A percentile compares a stretch with the other conserved stretches of the same genome.
Evolutionary conservation across 2,329 filamentous ascomycete species (phyloP).

Genomic region (Pseudocercospora eumusae): DNA sequence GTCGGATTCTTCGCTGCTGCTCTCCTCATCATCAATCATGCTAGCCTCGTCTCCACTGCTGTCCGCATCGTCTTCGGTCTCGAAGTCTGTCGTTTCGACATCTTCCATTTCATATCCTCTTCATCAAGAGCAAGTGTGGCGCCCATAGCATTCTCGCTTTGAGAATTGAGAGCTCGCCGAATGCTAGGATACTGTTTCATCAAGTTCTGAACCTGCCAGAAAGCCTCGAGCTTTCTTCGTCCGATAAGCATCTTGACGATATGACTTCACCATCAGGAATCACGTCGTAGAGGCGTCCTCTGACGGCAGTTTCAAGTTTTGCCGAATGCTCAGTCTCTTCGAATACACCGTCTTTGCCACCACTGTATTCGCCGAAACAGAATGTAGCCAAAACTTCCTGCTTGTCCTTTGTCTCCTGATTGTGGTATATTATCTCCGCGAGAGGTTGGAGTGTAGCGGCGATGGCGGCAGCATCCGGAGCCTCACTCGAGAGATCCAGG

Average conservation of each 20-base stretch:
- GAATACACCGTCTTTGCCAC: background rate
- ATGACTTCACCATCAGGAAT: background rate
- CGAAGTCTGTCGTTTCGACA: too few relatives aligned
- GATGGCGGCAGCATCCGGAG: too few relatives aligned
- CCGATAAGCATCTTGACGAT: background rate
- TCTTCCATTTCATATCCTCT: too few relatives aligned
- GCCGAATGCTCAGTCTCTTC: background rate
- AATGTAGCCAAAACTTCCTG: background rate
- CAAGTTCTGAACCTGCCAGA: background rate
- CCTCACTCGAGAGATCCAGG: background rate
- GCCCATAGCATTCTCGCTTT: too few relatives aligned
- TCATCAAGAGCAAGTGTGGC: too few relatives aligned
- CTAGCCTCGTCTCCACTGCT: too few relatives aligned
- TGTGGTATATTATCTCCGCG: background rate
- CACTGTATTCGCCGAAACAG: background rate
- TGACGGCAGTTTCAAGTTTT: background rate
- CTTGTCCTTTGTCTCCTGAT: background rate
- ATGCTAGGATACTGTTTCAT: background rate
- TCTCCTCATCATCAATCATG: too few relatives aligned
- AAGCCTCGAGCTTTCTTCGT: background rate
- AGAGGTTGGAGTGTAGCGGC: background rate
- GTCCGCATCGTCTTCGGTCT: too few relatives aligned
- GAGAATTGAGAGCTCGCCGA: background rate
- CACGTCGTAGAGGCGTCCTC: background rate
- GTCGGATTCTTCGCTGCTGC: too few relatives aligned